These are phyloP conservation scores for Nicotiana sylvestris DNA, from an alignment of 257 asterid species.

Conservation along the genomic window DNA sequence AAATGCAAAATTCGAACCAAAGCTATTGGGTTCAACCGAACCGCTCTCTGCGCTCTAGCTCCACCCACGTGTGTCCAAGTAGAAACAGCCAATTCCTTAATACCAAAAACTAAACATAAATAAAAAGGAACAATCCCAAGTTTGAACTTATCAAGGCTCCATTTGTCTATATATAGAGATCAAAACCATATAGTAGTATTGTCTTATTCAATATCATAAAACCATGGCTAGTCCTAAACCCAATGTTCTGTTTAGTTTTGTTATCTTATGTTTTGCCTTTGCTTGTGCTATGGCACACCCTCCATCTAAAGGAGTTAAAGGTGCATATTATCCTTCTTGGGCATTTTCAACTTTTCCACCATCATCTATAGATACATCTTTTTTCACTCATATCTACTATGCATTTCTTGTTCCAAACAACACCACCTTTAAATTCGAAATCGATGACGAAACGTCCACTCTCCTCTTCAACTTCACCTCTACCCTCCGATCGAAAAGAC, in stretches of 20 bases:
- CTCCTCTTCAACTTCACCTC: conserved; percentile 48
- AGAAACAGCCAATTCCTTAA: not conserved
- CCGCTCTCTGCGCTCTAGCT: too few relatives aligned
- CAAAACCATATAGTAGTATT: not conserved
- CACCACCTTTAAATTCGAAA: conserved; percentile 39
- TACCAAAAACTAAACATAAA: not conserved
- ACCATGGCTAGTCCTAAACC: not conserved
- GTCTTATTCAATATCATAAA: not conserved
- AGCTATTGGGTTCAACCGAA: too few relatives aligned
- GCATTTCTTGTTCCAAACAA: conserved; percentile 57
- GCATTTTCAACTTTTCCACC: conserved; percentile 25
- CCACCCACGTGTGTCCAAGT: not conserved
- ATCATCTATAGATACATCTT: conserved; percentile 48
- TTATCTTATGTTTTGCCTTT: not conserved
- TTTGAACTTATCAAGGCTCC: not conserved
- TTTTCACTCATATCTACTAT: conserved; percentile 61
- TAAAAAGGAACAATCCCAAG: not conserved
- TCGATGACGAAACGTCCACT: conserved; percentile 32
- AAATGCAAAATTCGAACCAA: too few relatives aligned
- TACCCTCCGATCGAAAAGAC: conserved; percentile 42
- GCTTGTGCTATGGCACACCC: conserved; percentile 14
- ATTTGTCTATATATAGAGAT: conserved; percentile 2
- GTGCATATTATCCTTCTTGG: conserved; percentile 70
- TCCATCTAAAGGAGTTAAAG: conserved; percentile 38
- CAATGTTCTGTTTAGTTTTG: not conserved